phyloP scores from a whole-genome alignment of 1,284 basidiomycete genomes.

The Rhodotorula sp. region DNA sequence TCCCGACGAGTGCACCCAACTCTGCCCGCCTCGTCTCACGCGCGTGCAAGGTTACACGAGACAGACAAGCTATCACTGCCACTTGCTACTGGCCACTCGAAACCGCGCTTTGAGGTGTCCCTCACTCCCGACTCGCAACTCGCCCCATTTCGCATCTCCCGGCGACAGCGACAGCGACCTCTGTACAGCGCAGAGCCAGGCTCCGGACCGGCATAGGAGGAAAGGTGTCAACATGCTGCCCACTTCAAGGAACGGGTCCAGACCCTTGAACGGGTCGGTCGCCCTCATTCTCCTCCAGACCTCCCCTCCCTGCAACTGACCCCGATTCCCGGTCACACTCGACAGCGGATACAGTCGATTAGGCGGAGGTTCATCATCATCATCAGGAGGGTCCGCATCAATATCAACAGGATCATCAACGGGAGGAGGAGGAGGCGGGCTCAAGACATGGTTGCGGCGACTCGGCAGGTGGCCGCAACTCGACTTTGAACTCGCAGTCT shows the following conservation, averaged over 20 bases:
- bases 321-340: too few species aligned
- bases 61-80: too few species aligned
- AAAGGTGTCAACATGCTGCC: constrained; percentile 15
- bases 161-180: too few species aligned
- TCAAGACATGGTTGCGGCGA: constrained; percentile 35
- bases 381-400: background rate
- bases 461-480: constrained; percentile 36
- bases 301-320: background rate
- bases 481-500: constrained; percentile 89
- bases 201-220: too few species aligned
- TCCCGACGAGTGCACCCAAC: too few species aligned
- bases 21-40: too few species aligned
- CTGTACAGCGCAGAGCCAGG: too few species aligned
- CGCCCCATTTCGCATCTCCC: too few species aligned
- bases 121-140: too few species aligned
- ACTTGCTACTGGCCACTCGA: too few species aligned
- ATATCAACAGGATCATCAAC: background rate
- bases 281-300: background rate
- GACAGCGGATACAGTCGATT: background rate
- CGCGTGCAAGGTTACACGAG: too few species aligned
- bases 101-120: too few species aligned
- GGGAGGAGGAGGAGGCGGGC: constrained; percentile 5
- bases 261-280: background rate
- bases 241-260: constrained; percentile 1
- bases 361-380: background rate